Conservation (phyloP, 2,329 filamentous ascomycete genomes). For the Pyrenochaeta sp. region DNA sequence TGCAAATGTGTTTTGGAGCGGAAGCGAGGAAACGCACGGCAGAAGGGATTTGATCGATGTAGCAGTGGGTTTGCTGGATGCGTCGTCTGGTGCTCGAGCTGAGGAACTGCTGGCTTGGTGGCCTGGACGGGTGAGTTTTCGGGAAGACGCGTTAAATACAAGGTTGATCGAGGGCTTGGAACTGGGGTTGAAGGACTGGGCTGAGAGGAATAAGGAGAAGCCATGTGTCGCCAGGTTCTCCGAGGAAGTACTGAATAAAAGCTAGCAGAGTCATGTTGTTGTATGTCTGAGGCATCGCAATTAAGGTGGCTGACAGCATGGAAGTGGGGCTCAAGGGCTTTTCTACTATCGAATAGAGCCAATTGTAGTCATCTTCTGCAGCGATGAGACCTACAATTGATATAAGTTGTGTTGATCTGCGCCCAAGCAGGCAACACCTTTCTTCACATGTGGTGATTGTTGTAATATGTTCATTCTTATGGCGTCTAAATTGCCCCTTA, state of each 20-base stretch:
- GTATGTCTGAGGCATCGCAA: no score
- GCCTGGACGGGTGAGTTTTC: constrained; percentile 43
- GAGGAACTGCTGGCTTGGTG: constrained; percentile 56
- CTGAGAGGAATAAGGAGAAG: constrained; percentile 8
- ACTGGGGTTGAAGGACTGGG: constrained; percentile 36
- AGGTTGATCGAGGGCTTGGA: constrained; percentile 50
- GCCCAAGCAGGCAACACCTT: no score
- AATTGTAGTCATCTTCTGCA: no score
- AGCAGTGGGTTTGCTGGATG: constrained; percentile 56
- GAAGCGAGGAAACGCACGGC: constrained; percentile 38
- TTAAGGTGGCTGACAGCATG: no score
- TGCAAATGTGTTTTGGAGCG: constrained; percentile 56
- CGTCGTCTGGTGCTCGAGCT: constrained; percentile 55
- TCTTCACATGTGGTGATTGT: no score
- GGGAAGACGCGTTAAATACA: constrained; percentile 46
- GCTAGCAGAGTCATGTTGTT: no score
- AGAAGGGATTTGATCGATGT: constrained; percentile 55
- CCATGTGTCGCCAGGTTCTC: constrained; percentile 10
- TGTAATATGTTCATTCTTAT: no score
- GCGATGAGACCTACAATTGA: no score
- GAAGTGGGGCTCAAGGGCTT: no score
- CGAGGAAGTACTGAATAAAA: not conserved
- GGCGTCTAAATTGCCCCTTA: no score
- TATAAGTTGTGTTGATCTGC: no score
- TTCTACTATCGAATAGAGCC: no score